Percentiles rank a stretch among this genome's conserved stretches.
Conservation (phyloP, 352 stramenopile species). For the Phytophthora pluvialis region DNA sequence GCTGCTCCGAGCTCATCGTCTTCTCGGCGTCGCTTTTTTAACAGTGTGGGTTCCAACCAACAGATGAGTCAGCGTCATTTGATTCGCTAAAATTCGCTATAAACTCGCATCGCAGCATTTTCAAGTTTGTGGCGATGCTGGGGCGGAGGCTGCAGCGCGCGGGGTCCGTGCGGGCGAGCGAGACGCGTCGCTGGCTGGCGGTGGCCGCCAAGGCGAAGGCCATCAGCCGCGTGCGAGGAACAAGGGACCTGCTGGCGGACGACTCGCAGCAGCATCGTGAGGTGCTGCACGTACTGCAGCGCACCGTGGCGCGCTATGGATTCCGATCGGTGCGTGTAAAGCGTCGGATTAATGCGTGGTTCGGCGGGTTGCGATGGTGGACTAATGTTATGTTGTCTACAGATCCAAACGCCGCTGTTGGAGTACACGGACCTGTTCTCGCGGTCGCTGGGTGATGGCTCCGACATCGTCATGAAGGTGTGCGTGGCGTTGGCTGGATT, state of each 20-base stretch:
- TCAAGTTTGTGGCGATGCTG: conserved; percentile 14
- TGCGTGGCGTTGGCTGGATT: not conserved
- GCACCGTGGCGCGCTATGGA: conserved; percentile 70
- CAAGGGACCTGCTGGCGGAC: conserved; percentile 69
- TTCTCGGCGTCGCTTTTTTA: conserved; percentile 22
- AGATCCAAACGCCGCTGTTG: conserved; percentile 87
- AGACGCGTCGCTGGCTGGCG: conserved; percentile 33
- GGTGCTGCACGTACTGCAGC: conserved; percentile 65
- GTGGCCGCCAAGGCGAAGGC: conserved; percentile 35
- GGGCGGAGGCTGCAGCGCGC: conserved; percentile 5
- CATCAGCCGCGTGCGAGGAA: conserved; percentile 74
- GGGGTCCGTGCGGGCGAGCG: not conserved
- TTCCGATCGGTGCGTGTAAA: conserved; percentile 63
- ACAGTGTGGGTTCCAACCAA: not conserved
- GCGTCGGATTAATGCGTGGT: not conserved
- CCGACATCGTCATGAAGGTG: conserved; percentile 91
- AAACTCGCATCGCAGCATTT: not conserved
- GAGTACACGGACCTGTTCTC: conserved; percentile 89
- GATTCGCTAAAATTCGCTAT: conserved; percentile 26
- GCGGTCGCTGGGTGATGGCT: conserved; percentile 81
- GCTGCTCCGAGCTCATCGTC: conserved; percentile 18
- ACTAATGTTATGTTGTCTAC: not conserved
- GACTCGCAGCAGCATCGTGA: conserved; percentile 68
- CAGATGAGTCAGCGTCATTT: conserved; percentile 12
- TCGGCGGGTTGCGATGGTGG: not conserved